Conservation (phyloP, 257 asterid genomes). For the Plantago ovata region DNA sequence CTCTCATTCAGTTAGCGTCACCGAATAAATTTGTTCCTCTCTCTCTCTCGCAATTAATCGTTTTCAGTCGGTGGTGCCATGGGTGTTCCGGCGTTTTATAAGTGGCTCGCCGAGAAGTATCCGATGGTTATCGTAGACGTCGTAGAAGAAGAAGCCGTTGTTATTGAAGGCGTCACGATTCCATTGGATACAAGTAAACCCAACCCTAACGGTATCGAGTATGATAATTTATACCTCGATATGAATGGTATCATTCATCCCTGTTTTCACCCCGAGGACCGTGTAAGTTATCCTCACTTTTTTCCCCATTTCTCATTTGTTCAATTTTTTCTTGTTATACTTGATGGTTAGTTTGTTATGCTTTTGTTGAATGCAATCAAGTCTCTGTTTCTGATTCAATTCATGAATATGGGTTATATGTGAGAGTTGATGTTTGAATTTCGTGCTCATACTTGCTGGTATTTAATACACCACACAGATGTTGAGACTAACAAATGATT, state of each 20-base stretch:
- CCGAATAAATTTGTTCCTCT: background rate
- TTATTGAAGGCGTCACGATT: conserved; percentile 58
- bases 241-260: conserved; percentile 97
- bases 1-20: background rate
- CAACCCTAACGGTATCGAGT: conserved; percentile 77
- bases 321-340: no score
- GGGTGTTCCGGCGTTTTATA: conserved; percentile 99
- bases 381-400: no score
- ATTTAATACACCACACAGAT: no score
- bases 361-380: no score
- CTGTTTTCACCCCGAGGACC: conserved; percentile 94
- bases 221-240: conserved; percentile 82
- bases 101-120: conserved; percentile 99
- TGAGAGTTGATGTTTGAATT: no score
- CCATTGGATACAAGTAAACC: conserved; percentile 95
- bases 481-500: no score
- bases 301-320: no score
- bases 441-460: no score
- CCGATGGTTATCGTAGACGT: conserved; percentile 85
- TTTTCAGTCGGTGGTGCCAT: conserved; percentile 16
- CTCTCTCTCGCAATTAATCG: no score
- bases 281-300: no score
- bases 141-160: conserved; percentile 80
- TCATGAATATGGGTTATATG: no score
- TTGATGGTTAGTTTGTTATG: no score